Conservation (phyloP, 2,329 filamentous ascomycete genomes). For the Ciborinia camelliae region DNA sequence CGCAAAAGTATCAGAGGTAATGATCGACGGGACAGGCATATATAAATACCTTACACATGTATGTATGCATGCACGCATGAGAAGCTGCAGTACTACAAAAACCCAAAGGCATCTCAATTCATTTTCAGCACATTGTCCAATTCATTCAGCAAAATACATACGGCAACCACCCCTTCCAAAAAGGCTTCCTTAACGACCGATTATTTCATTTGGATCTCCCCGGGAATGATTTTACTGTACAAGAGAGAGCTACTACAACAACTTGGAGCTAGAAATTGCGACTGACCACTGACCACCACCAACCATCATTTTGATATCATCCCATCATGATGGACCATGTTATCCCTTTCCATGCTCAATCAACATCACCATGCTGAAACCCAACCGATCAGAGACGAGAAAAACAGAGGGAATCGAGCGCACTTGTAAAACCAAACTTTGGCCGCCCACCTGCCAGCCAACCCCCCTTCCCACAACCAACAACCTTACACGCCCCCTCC, state of each 20-base stretch:
- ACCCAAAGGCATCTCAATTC: too few species aligned
- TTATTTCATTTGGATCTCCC: background rate
- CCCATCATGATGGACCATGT: conserved; percentile 10
- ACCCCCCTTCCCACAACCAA: background rate
- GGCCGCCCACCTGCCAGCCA: conserved; percentile 13
- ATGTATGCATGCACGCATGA: too few species aligned
- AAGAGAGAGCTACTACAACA: conserved; percentile 15
- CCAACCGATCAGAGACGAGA: conserved; percentile 9
- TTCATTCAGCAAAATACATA: background rate
- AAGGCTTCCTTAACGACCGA: background rate
- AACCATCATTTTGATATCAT: conserved; percentile 15
- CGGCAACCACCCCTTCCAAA: too few species aligned
- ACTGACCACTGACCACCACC: background rate
- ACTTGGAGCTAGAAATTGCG: conserved; percentile 12
- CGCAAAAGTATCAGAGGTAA: too few species aligned
- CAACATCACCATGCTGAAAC: conserved; percentile 12
- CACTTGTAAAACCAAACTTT: conserved; percentile 11
- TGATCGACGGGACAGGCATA: too few species aligned
- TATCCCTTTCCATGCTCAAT: conserved; percentile 3
- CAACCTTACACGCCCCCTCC: conserved; percentile 6
- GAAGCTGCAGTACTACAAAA: too few species aligned
- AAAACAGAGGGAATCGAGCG: background rate
- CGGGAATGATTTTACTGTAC: conserved; percentile 14
- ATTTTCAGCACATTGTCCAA: background rate
- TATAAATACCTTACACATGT: too few species aligned